Percentiles rank a stretch among this genome's conserved stretches.
These are phyloP conservation scores for Gaultheria prostrata DNA, from an alignment of 148 eudicot genomes.

Conservation along the genomic window DNA sequence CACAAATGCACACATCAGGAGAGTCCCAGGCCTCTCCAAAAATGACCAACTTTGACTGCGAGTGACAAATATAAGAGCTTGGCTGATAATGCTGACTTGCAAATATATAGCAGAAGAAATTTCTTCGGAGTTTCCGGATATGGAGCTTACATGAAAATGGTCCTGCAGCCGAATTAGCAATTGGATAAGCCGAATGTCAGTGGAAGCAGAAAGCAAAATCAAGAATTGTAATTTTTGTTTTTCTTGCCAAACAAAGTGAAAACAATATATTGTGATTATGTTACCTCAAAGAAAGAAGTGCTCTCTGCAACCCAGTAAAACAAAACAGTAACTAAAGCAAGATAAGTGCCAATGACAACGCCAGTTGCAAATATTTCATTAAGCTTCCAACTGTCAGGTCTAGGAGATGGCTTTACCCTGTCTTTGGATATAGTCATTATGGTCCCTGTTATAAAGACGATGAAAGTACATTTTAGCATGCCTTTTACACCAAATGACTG, in stretches of 20 bases:
- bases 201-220: background rate
- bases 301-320: conserved; percentile 57
- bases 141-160: conserved; percentile 50
- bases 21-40: conserved; percentile 67
- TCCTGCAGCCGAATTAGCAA: conserved; percentile 28
- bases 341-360: conserved; percentile 61
- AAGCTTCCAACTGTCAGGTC: conserved; percentile 76
- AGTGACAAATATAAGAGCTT: conserved; percentile 81
- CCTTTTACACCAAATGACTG: background rate
- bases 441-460: conserved; percentile 44
- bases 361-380: conserved; percentile 74
- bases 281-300: conserved; percentile 64
- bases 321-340: conserved; percentile 69
- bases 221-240: background rate
- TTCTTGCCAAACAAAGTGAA: background rate
- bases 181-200: background rate
- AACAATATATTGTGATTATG: conserved; percentile 9
- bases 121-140: conserved; percentile 47
- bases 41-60: conserved; percentile 83
- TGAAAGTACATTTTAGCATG: conserved; percentile 9
- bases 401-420: conserved; percentile 62
- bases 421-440: conserved; percentile 81
- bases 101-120: conserved; percentile 69
- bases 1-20: conserved; percentile 64
- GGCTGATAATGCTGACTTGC: conserved; percentile 83